Evolutionary conservation across 1,284 basidiomycete species (phyloP).

Genomic region (Leucoagaricus sp.): DNA sequence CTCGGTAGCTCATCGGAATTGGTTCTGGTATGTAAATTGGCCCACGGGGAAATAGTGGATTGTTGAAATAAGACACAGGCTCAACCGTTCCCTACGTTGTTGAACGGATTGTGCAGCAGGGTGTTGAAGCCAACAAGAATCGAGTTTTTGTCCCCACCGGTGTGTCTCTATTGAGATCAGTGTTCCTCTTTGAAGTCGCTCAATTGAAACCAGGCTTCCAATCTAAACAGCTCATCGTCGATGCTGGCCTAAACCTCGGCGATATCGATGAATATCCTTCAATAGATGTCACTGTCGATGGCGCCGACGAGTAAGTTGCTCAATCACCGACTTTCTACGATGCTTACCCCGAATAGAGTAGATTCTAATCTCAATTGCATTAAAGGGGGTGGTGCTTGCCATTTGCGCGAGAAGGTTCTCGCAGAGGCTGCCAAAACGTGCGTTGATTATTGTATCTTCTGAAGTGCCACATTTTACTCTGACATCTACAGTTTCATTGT

Average conservation of each 20-base stretch:
- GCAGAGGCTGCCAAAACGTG: constrained; percentile 93
- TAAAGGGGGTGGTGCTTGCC: constrained; percentile 98
- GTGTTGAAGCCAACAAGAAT: constrained; percentile 71
- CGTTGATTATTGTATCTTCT: constrained; percentile 26
- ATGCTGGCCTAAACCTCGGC: constrained; percentile 79
- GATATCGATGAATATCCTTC: constrained; percentile 91
- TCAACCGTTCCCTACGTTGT: constrained; percentile 99
- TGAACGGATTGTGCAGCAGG: constrained; percentile 91
- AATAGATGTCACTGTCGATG: constrained; percentile 96
- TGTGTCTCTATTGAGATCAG: constrained; percentile 29
- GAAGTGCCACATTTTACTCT: not conserved
- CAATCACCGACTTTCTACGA: not conserved
- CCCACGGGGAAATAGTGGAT: not conserved
- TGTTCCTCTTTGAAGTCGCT: constrained; percentile 7
- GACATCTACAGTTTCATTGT: constrained; percentile 72
- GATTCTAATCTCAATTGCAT: constrained; percentile 90
- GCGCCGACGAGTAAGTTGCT: constrained; percentile 89
- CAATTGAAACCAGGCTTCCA: constrained; percentile 74
- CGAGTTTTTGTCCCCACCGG: constrained; percentile 92
- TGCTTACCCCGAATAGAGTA: constrained; percentile 57
- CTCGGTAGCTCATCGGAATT: constrained; percentile 79
- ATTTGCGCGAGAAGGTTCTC: constrained; percentile 95
- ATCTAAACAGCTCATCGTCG: constrained; percentile 92
- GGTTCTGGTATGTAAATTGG: constrained; percentile 64
- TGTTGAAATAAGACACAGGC: constrained; percentile 43